These are phyloP conservation scores for Vitellaria paradoxa DNA, from an alignment of 179 eudicot genomes.

Conservation along the genomic window DNA sequence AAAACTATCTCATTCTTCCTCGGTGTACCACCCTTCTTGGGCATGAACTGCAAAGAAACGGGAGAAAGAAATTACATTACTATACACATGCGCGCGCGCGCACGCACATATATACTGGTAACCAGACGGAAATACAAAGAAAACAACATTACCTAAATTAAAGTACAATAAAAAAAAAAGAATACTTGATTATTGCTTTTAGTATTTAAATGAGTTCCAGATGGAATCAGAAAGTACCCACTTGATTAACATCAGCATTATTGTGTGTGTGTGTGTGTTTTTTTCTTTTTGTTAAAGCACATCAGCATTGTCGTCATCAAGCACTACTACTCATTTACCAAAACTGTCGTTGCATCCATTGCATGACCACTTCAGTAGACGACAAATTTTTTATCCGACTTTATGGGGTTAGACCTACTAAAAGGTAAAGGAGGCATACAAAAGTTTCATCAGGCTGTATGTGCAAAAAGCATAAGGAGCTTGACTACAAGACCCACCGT, in stretches of 20 bases:
- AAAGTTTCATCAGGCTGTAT: too few relatives aligned
- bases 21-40: slow-evolving; percentile 67
- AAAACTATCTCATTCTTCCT: slow-evolving; percentile 70
- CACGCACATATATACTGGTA: background rate
- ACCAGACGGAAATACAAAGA: background rate
- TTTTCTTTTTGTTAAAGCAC: background rate
- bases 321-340: background rate
- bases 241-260: too few relatives aligned
- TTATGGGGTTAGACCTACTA: too few relatives aligned
- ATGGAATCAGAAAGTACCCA: too few relatives aligned
- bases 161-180: too few relatives aligned
- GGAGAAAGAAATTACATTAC: background rate
- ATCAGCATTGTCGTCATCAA: background rate
- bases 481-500: too few relatives aligned
- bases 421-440: too few relatives aligned
- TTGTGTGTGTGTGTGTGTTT: too few relatives aligned
- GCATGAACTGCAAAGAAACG: slow-evolving; percentile 46
- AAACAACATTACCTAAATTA: background rate
- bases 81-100: background rate
- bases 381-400: background rate
- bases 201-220: too few relatives aligned
- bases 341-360: background rate
- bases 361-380: too few relatives aligned
- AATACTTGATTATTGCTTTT: too few relatives aligned
- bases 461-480: too few relatives aligned